Conservation (phyloP, 1,139 yeast genomes). For the Blastobotrys arbuscula region DNA sequence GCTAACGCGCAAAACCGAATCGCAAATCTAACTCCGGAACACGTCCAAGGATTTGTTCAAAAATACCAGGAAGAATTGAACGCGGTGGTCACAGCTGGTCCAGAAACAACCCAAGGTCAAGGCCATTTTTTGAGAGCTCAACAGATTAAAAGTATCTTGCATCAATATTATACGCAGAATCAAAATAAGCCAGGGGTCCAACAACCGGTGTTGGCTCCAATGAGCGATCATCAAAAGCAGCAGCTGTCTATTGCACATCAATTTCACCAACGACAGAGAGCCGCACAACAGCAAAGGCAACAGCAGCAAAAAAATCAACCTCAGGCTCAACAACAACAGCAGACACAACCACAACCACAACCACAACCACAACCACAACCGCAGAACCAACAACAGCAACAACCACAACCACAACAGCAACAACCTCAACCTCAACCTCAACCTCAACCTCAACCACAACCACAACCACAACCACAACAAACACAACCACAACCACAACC, state of each 20-base stretch:
- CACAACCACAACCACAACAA: constrained; percentile 12
- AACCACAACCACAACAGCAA: background rate
- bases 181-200: background rate
- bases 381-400: constrained; percentile 7
- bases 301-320: constrained; percentile 9
- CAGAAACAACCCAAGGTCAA: constrained; percentile 62
- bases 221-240: constrained; percentile 11
- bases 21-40: constrained; percentile 34
- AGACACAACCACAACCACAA: constrained; percentile 10
- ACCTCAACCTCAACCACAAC: constrained; percentile 8
- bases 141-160: constrained; percentile 49
- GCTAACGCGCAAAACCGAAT: constrained; percentile 1
- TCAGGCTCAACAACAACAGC: constrained; percentile 14
- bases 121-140: constrained; percentile 65
- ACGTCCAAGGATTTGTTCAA: constrained; percentile 47
- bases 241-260: constrained; percentile 9
- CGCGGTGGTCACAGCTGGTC: constrained; percentile 52
- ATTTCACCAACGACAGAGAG: background rate
- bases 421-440: constrained; percentile 11
- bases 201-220: constrained; percentile 15
- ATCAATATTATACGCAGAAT: constrained; percentile 25
- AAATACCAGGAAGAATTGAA: constrained; percentile 59
- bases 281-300: constrained; percentile 9
- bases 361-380: constrained; percentile 9
- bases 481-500: constrained; percentile 10